Conservation (phyloP, 495 filamentous ascomycete species). For the Neurospora sp. region DNA sequence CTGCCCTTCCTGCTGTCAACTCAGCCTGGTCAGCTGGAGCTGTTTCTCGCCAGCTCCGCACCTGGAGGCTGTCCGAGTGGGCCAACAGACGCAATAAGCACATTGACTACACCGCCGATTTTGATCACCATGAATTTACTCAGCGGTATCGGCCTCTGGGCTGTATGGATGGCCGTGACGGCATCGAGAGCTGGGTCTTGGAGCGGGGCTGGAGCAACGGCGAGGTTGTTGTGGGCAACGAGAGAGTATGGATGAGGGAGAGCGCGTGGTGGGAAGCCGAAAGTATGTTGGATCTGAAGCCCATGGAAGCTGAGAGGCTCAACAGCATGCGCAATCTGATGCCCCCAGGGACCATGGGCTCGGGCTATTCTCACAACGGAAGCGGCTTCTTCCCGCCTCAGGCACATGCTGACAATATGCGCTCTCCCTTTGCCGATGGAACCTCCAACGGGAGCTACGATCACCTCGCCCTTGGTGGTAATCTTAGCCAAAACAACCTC, state of each 20-base stretch:
- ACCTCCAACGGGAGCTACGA: constrained; percentile 59
- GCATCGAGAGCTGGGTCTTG: constrained; percentile 89
- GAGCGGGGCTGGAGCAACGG: constrained; percentile 98
- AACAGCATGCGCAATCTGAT: constrained; percentile 41
- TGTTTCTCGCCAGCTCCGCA: constrained; percentile 82
- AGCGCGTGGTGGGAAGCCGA: constrained; percentile 96
- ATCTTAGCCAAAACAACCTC: constrained; percentile 48
- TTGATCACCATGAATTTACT: constrained; percentile 86
- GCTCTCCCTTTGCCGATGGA: constrained; percentile 36
- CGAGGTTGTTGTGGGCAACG: constrained; percentile 80
- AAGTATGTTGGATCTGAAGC: constrained; percentile 88
- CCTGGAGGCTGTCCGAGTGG: constrained; percentile 93
- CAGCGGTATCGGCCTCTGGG: constrained; percentile 73
- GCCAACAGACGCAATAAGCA: constrained; percentile 83
- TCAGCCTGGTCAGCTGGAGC: constrained; percentile 83
- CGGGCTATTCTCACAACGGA: constrained; percentile 52
- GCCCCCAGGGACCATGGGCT: constrained; percentile 40
- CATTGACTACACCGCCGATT: constrained; percentile 95
- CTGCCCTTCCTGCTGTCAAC: constrained; percentile 47
- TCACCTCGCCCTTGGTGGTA: constrained; percentile 55
- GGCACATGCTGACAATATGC: constrained; percentile 8
- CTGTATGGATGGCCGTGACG: constrained; percentile 82
- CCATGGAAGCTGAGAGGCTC: constrained; percentile 33
- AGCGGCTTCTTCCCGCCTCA: constrained; percentile 65
- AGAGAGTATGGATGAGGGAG: constrained; percentile 93